Evolutionary conservation across 176 grass and related monocot species (phyloP).

Genomic region (Juncus effusus): DNA sequence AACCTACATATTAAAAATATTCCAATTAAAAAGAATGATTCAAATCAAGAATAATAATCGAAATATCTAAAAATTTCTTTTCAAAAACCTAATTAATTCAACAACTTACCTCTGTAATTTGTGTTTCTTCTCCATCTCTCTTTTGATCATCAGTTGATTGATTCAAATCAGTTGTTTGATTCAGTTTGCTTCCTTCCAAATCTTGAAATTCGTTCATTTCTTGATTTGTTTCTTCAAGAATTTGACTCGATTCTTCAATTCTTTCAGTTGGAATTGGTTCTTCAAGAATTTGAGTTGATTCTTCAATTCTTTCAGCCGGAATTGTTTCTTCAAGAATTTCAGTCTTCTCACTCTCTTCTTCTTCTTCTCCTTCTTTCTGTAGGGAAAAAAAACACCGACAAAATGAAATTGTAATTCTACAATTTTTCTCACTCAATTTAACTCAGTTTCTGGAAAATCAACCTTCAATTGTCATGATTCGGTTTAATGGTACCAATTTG

Average conservation of each 20-base stretch:
- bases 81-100: no score
- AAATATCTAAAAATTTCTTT: no score
- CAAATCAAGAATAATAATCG: no score
- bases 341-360: no score
- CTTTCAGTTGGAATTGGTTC: constrained; percentile 5
- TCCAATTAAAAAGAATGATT: no score
- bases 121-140: neutral
- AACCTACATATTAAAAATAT: no score
- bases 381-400: neutral
- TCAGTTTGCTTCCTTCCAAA: neutral
- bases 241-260: neutral
- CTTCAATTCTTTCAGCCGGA: neutral
- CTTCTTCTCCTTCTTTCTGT: neutral
- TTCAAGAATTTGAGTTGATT: neutral
- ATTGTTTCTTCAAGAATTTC: constrained; percentile 9
- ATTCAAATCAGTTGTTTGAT: neutral
- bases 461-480: no score
- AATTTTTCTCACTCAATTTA: no score
- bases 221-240: neutral
- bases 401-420: neutral
- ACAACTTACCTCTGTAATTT: neutral
- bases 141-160: neutral
- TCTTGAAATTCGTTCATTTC: constrained; percentile 4
- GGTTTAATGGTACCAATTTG: no score
- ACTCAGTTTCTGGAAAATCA: no score